These are phyloP conservation scores for Xylaria longipes DNA, from an alignment of 495 filamentous ascomycete genomes.

Conservation along the genomic window DNA sequence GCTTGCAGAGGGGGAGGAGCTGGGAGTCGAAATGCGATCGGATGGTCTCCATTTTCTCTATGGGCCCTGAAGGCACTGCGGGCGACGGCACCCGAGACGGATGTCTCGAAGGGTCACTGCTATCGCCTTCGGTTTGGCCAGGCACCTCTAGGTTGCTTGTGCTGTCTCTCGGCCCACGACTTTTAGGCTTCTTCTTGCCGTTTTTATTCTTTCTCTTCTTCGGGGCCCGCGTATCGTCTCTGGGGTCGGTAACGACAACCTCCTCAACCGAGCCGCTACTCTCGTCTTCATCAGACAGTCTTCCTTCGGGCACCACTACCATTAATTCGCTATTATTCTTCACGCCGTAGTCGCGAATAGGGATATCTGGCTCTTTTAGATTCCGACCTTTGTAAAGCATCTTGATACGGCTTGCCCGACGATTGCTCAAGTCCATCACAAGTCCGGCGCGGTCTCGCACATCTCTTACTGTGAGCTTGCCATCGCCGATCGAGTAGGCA, in stretches of 20 bases:
- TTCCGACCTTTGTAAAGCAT: conserved; percentile 84
- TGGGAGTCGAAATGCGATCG: conserved; percentile 67
- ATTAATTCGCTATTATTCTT: conserved; percentile 79
- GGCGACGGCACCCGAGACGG: conserved; percentile 41
- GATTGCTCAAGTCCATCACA: conserved; percentile 64
- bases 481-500: conserved; percentile 81
- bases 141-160: conserved; percentile 42
- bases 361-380: conserved; percentile 68
- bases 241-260: conserved; percentile 43
- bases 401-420: conserved; percentile 63
- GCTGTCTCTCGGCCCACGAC: conserved; percentile 46
- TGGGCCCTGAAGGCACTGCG: conserved; percentile 52
- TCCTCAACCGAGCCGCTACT: conserved; percentile 58
- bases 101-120: conserved; percentile 34
- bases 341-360: conserved; percentile 75
- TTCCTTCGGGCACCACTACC: conserved; percentile 58
- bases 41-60: conserved; percentile 77
- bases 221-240: conserved; percentile 36
- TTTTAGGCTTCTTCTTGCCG: conserved; percentile 40
- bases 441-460: conserved; percentile 69
- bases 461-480: conserved; percentile 70
- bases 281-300: conserved; percentile 56
- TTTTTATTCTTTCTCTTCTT: conserved; percentile 49
- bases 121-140: conserved; percentile 28
- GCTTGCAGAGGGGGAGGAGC: conserved; percentile 69